Percentiles rank a stretch among this genome's conserved stretches.
phyloP scores from a whole-genome alignment of 176 grass and related monocot genomes.

The Hordeum vulgare region DNA sequence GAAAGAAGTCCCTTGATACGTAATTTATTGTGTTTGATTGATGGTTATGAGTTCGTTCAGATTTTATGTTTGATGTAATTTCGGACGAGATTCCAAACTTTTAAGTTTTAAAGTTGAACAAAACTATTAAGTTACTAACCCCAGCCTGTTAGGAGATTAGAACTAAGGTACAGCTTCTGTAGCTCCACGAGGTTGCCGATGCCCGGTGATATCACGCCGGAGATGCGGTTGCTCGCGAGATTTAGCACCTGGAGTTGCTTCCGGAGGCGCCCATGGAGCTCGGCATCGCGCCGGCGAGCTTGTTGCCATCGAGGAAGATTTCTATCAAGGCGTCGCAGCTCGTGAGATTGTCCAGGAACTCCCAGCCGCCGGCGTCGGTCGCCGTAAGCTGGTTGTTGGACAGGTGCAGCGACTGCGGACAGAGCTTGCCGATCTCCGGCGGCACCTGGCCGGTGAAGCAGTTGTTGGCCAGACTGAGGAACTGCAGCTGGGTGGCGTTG shows the following conservation, averaged over 20 bases:
- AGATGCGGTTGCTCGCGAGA: slow-evolving; percentile 25
- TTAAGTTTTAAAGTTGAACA: too few relatives aligned
- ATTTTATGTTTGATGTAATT: too few relatives aligned
- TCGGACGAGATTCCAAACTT: too few relatives aligned
- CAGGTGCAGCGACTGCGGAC: neutral
- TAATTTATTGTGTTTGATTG: too few relatives aligned
- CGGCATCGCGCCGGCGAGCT: slow-evolving; percentile 15
- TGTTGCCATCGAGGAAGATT: slow-evolving; percentile 22
- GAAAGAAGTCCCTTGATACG: too few relatives aligned
- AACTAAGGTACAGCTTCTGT: neutral
- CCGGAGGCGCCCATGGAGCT: slow-evolving; percentile 7
- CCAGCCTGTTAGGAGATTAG: slow-evolving; percentile 31
- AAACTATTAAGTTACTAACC: too few relatives aligned
- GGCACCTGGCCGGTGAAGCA: slow-evolving; percentile 38
- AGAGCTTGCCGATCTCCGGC: slow-evolving; percentile 20
- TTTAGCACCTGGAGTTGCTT: slow-evolving; percentile 4
- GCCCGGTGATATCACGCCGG: slow-evolving; percentile 11
- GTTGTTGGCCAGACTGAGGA: slow-evolving; percentile 23
- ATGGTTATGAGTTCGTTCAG: too few relatives aligned
- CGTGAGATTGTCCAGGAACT: slow-evolving; percentile 16
- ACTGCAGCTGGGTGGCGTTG: slow-evolving; percentile 6
- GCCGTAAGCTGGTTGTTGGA: slow-evolving; percentile 12
- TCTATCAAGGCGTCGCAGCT: slow-evolving; percentile 9
- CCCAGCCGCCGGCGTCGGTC: neutral
- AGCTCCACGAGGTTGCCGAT: slow-evolving; percentile 20